Evolutionary conservation across 805 yeast genomes (phyloP).

Genomic region (Candida vaughaniae): DNA sequence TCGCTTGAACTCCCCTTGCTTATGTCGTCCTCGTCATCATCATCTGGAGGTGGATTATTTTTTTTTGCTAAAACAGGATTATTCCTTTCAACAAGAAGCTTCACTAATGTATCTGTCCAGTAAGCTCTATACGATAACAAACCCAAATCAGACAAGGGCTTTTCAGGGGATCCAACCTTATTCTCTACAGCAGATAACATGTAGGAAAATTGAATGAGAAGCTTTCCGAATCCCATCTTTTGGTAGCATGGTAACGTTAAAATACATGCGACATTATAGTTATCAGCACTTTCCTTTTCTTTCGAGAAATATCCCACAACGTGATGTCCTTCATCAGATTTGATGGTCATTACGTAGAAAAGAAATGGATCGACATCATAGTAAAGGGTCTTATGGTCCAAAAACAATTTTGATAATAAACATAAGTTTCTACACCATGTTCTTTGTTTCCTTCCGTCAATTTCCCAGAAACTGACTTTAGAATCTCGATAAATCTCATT

Average conservation of each 20-base stretch:
- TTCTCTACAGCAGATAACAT: slow-evolving; percentile 85
- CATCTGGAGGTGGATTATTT: slow-evolving; percentile 37
- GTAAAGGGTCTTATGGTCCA: slow-evolving; percentile 94
- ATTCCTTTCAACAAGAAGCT: slow-evolving; percentile 61
- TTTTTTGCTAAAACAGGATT: slow-evolving; percentile 37
- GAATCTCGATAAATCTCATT: slow-evolving; percentile 95
- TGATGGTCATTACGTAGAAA: slow-evolving; percentile 91
- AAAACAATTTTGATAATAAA: slow-evolving; percentile 80
- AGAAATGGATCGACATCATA: slow-evolving; percentile 98
- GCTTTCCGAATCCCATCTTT: slow-evolving; percentile 89
- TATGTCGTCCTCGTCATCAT: slow-evolving; percentile 30
- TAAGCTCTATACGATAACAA: slow-evolving; percentile 88
- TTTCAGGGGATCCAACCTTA: slow-evolving; percentile 95
- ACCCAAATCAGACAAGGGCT: slow-evolving; percentile 94
- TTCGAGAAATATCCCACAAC: slow-evolving; percentile 95
- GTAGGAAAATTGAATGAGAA: slow-evolving; percentile 90
- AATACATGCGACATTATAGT: slow-evolving; percentile 95
- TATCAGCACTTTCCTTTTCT: slow-evolving; percentile 94
- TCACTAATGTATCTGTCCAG: slow-evolving; percentile 90
- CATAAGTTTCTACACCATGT: slow-evolving; percentile 97
- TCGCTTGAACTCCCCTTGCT: slow-evolving; percentile 31
- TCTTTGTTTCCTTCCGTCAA: slow-evolving; percentile 93
- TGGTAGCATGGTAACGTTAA: slow-evolving; percentile 95
- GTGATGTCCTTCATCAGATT: slow-evolving; percentile 91
- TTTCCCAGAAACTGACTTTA: slow-evolving; percentile 91